Evolutionary conservation across 108 stramenopile species (phyloP).

Genomic region (Discostella stelligeroides): DNA sequence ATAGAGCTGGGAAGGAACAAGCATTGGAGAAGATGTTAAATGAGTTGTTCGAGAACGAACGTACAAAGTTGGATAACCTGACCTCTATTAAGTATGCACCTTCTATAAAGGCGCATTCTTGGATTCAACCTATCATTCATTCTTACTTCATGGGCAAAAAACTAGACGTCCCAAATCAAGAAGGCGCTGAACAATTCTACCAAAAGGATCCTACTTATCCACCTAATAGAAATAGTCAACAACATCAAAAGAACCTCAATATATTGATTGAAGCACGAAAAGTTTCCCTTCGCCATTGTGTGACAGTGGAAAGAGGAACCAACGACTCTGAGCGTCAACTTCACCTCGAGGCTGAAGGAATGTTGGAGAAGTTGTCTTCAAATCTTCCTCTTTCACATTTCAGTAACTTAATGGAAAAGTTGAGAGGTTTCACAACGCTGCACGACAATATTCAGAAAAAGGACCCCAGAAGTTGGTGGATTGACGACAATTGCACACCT

Average conservation of each 20-base stretch:
- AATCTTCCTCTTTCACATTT: constrained; percentile 39
- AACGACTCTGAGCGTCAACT: constrained; percentile 26
- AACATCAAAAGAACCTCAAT: constrained; percentile 24
- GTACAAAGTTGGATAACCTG: no score
- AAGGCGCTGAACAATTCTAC: neutral
- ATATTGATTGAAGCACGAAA: constrained; percentile 34
- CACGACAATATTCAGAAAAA: constrained; percentile 13
- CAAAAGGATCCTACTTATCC: constrained; percentile 44
- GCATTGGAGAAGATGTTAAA: constrained; percentile 28
- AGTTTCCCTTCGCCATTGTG: constrained; percentile 25
- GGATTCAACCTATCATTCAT: constrained; percentile 32
- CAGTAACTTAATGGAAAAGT: constrained; percentile 36
- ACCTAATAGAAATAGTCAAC: constrained; percentile 42
- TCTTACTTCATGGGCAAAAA: constrained; percentile 38
- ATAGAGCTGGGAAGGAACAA: constrained; percentile 22
- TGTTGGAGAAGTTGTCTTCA: constrained; percentile 31
- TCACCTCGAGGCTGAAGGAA: constrained; percentile 21
- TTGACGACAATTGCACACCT: neutral
- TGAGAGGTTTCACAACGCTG: constrained; percentile 28
- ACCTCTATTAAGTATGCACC: neutral
- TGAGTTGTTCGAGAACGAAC: constrained; percentile 18
- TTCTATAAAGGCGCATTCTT: constrained; percentile 33
- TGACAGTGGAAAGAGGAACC: neutral
- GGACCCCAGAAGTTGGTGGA: constrained; percentile 1
- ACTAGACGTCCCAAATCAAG: constrained; percentile 21